Evolutionary conservation across 148 eudicot species (phyloP).

Genomic region (Camellia granthamiana): DNA sequence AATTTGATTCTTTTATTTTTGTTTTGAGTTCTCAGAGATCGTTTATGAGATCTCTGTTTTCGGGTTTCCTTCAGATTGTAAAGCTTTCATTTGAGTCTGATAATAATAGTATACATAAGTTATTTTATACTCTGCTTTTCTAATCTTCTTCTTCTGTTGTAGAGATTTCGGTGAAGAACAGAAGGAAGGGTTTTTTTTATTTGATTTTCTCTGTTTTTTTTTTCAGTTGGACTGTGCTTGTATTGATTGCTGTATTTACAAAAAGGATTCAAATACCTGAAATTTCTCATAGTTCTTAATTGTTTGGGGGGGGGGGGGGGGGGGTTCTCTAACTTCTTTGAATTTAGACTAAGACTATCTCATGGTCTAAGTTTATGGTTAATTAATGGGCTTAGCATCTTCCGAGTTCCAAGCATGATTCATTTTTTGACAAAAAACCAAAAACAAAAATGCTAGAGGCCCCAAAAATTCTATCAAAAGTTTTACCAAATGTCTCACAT

Average conservation of each 20-base stretch:
- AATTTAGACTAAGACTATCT: too few relatives aligned
- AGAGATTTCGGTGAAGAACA: too few relatives aligned
- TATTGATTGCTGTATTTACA: neutral
- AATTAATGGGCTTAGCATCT: neutral
- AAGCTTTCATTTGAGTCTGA: constrained; percentile 3
- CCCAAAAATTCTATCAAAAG: too few relatives aligned
- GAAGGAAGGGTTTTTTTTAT: too few relatives aligned
- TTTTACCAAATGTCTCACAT: too few relatives aligned
- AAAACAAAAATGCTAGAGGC: too few relatives aligned
- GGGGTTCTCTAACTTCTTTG: neutral
- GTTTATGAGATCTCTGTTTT: too few relatives aligned
- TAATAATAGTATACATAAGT: neutral
- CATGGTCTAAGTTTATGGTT: neutral
- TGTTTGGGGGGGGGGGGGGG: neutral
- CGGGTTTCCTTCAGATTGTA: too few relatives aligned
- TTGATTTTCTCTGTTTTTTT: neutral
- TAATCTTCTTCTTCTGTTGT: too few relatives aligned
- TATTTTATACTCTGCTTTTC: too few relatives aligned
- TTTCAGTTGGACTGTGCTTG: neutral
- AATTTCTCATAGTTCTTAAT: neutral
- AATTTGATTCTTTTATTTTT: neutral
- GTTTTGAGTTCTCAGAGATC: neutral
- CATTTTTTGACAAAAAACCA: too few relatives aligned
- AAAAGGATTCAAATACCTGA: neutral
- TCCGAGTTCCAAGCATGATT: too few relatives aligned